These are phyloP conservation scores for Debaryomyces udenii DNA, from an alignment of 1,139 yeast genomes.

Conservation along the genomic window DNA sequence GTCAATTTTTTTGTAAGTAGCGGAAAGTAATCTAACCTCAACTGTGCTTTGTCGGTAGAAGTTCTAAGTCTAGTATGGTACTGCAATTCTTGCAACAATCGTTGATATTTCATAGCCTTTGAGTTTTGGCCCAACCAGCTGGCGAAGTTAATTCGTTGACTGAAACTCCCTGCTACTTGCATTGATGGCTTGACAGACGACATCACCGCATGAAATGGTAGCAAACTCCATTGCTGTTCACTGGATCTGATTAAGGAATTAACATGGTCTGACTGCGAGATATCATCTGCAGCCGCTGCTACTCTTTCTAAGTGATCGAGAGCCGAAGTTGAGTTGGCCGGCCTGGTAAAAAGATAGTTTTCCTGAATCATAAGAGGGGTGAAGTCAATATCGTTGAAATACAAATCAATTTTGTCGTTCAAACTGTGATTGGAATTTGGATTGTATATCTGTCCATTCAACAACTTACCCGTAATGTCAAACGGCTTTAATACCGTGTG, in stretches of 20 bases:
- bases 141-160: conserved; percentile 76
- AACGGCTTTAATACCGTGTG: conserved; percentile 90
- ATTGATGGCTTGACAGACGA: conserved; percentile 85
- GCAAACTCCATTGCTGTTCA: conserved; percentile 93
- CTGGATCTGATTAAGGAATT: conserved; percentile 83
- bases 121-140: conserved; percentile 92
- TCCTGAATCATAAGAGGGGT: conserved; percentile 97
- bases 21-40: conserved; percentile 80
- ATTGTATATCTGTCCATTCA: conserved; percentile 64
- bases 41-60: conserved; percentile 72
- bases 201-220: conserved; percentile 90
- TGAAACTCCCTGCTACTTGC: conserved; percentile 70
- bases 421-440: conserved; percentile 56
- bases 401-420: conserved; percentile 84
- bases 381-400: conserved; percentile 93
- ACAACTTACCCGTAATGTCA: conserved; percentile 76
- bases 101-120: conserved; percentile 72
- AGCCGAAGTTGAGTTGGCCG: conserved; percentile 43
- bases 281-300: conserved; percentile 82
- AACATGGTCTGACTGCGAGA: conserved; percentile 78
- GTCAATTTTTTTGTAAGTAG: conserved; percentile 58
- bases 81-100: conserved; percentile 84
- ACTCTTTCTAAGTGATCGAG: conserved; percentile 62
- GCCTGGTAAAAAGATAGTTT: conserved; percentile 73
- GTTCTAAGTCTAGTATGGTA: conserved; percentile 84